Evolutionary conservation across 2,329 filamentous ascomycete species (phyloP).

Genomic region (Aspergillus alliaceus): DNA sequence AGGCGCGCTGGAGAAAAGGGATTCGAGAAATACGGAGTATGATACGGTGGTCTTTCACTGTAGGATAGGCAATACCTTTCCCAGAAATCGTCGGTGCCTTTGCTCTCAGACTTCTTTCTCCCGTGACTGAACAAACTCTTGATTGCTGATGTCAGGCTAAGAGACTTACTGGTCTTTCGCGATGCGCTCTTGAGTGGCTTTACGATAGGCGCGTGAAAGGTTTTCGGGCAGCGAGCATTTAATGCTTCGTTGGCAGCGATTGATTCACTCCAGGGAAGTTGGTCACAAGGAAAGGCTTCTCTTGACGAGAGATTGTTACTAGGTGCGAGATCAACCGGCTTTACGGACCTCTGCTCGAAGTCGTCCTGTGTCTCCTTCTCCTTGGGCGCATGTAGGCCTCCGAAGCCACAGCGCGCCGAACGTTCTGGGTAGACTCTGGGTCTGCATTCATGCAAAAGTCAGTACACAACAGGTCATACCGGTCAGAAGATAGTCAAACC

Average conservation of each 20-base stretch:
- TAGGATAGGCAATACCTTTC: neutral
- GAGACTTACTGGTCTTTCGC: neutral
- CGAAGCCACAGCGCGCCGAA: neutral
- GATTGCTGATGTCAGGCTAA: neutral
- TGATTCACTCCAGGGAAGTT: neutral
- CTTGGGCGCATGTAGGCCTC: neutral
- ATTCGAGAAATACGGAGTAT: neutral
- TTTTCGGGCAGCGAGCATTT: neutral
- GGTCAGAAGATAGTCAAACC: neutral
- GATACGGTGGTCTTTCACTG: neutral
- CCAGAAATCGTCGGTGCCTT: neutral
- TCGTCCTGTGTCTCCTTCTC: neutral
- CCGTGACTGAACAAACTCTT: slow-evolving; percentile 4
- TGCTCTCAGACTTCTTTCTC: neutral
- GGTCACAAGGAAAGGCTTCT: neutral
- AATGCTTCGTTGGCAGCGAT: neutral
- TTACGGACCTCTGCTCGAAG: neutral
- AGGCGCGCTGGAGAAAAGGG: neutral
- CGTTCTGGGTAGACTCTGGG: neutral
- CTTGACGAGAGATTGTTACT: neutral
- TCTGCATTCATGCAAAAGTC: neutral
- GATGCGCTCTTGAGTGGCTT: neutral
- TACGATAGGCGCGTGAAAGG: neutral
- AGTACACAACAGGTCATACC: neutral
- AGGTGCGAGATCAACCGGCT: neutral